These are phyloP conservation scores for Coemansia sp. DNA, from an alignment of 192 early-diverging fungal genomes.

Conservation along the genomic window DNA sequence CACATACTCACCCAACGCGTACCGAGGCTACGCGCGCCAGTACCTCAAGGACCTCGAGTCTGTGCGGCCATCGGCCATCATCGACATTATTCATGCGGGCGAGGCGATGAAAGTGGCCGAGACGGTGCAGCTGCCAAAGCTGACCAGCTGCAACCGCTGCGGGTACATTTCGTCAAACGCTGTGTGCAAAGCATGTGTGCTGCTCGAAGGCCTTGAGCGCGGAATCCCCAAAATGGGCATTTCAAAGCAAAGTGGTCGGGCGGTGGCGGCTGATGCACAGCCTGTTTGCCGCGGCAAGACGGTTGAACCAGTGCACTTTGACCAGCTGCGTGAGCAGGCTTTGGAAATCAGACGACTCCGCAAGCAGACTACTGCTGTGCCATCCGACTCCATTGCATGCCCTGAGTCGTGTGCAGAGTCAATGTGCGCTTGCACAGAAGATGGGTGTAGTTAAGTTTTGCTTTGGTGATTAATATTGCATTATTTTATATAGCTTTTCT, in stretches of 20 bases:
- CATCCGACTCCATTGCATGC: neutral
- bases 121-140: slow-evolving; percentile 63
- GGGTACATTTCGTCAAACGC: slow-evolving; percentile 93
- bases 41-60: slow-evolving; percentile 95
- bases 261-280: neutral
- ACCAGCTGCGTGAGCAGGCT: slow-evolving; percentile 37
- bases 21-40: slow-evolving; percentile 89
- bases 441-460: neutral
- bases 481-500: no score
- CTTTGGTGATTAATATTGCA: no score
- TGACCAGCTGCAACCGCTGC: slow-evolving; percentile 77
- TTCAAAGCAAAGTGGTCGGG: slow-evolving; percentile 12
- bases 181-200: slow-evolving; percentile 91
- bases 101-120: slow-evolving; percentile 78
- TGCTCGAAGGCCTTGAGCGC: slow-evolving; percentile 89
- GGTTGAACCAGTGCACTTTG: slow-evolving; percentile 45
- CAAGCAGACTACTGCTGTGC: neutral
- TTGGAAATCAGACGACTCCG: slow-evolving; percentile 23
- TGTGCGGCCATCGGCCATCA: slow-evolving; percentile 83
- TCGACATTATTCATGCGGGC: slow-evolving; percentile 95
- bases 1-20: slow-evolving; percentile 96
- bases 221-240: slow-evolving; percentile 77
- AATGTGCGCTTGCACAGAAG: neutral
- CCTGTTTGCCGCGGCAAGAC: slow-evolving; percentile 4
- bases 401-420: neutral